Evolutionary conservation across 1,139 yeast genomes (phyloP).

Genomic region (Magnusiomyces sp.): DNA sequence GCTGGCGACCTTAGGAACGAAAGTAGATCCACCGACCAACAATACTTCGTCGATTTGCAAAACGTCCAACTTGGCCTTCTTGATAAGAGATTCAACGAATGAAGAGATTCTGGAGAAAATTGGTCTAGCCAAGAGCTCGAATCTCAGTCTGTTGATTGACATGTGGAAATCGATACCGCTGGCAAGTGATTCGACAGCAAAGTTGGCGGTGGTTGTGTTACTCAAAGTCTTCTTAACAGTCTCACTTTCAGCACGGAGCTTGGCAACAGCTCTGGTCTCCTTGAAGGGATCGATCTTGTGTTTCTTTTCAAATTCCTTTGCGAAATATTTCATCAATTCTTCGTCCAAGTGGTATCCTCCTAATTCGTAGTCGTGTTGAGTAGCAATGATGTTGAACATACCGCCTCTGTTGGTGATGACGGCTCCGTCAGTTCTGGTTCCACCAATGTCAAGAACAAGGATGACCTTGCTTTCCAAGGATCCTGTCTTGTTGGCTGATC

Average conservation of each 20-base stretch:
- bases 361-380: constrained; percentile 71
- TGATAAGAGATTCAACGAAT: constrained; percentile 65
- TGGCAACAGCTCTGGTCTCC: constrained; percentile 79
- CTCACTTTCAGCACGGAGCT: constrained; percentile 76
- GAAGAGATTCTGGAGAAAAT: constrained; percentile 67
- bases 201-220: constrained; percentile 80
- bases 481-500: constrained; percentile 38
- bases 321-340: constrained; percentile 72
- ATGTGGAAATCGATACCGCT: constrained; percentile 93
- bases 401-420: constrained; percentile 92
- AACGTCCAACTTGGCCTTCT: constrained; percentile 76
- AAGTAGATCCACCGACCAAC: constrained; percentile 89
- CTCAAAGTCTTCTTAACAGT: constrained; percentile 86
- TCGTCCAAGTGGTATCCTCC: constrained; percentile 87
- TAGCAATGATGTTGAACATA: constrained; percentile 76
- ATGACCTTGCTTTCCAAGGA: constrained; percentile 68
- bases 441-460: constrained; percentile 96
- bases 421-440: constrained; percentile 93
- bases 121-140: constrained; percentile 76
- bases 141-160: constrained; percentile 87
- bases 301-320: constrained; percentile 91
- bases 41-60: constrained; percentile 87
- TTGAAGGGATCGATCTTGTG: constrained; percentile 71
- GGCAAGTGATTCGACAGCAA: constrained; percentile 90
- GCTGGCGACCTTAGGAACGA: constrained; percentile 82